phyloP scores from a whole-genome alignment of 1,284 basidiomycete species.

The Leccinum solheimii region DNA sequence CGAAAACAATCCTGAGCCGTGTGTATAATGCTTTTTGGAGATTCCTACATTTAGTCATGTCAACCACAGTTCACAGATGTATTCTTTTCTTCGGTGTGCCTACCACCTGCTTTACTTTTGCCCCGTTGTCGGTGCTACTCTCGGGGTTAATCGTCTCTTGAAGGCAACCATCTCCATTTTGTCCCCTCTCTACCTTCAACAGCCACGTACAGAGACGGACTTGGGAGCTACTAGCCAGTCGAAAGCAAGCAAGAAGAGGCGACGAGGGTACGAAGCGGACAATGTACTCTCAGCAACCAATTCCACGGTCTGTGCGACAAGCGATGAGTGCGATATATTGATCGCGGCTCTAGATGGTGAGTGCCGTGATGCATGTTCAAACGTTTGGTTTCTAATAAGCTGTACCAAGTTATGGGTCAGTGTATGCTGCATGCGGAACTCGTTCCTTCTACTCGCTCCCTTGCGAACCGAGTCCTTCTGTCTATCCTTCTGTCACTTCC shows the following conservation, averaged over 20 bases:
- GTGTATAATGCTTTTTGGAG: slow-evolving; percentile 28
- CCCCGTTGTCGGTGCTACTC: slow-evolving; percentile 48
- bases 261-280: slow-evolving; percentile 75
- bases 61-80: slow-evolving; percentile 42
- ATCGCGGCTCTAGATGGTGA: slow-evolving; percentile 65
- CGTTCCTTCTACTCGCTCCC: slow-evolving; percentile 53
- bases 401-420: slow-evolving; percentile 46
- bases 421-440: slow-evolving; percentile 53
- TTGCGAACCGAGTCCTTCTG: slow-evolving; percentile 58
- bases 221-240: slow-evolving; percentile 33
- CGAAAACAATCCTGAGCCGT: slow-evolving; percentile 56
- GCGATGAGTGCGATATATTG: slow-evolving; percentile 54
- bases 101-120: slow-evolving; percentile 46
- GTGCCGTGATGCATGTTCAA: slow-evolving; percentile 9
- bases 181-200: slow-evolving; percentile 47
- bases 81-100: slow-evolving; percentile 47
- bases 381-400: slow-evolving; percentile 9
- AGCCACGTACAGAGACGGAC: slow-evolving; percentile 34
- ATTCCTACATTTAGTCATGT: slow-evolving; percentile 5
- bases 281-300: slow-evolving; percentile 65
- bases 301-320: slow-evolving; percentile 48
- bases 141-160: slow-evolving; percentile 54
- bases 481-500: slow-evolving; percentile 59
- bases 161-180: slow-evolving; percentile 55
- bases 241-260: slow-evolving; percentile 74